Conservation (phyloP, 192 early-diverging fungal genomes). For the Rhizophlyctis rosea region DNA sequence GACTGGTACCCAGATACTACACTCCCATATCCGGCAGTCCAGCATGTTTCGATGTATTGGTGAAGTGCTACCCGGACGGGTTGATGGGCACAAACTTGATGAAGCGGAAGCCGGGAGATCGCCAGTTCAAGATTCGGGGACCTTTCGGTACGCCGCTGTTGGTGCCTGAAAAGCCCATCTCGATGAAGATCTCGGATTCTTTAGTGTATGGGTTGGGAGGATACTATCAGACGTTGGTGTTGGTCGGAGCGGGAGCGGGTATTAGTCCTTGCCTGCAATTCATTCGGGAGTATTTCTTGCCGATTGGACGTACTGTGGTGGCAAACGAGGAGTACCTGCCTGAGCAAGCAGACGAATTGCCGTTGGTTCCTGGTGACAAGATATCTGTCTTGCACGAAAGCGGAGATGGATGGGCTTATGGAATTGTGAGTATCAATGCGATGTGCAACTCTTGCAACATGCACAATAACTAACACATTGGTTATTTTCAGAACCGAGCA, state of each 20-base stretch:
- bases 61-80: conserved; percentile 23
- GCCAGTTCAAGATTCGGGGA: conserved; percentile 39
- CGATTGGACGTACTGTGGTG: conserved; percentile 19
- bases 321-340: conserved; percentile 19
- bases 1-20: conserved; percentile 29
- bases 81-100: conserved; percentile 1
- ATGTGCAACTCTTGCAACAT: neutral
- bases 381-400: conserved; percentile 12
- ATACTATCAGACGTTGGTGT: conserved; percentile 14
- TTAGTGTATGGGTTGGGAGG: neutral
- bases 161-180: conserved; percentile 11
- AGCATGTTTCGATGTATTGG: conserved; percentile 16
- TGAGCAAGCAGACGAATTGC: conserved; percentile 23
- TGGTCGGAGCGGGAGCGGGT: conserved; percentile 30
- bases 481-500: conserved; percentile 12
- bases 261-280: conserved; percentile 24
- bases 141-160: conserved; percentile 31
- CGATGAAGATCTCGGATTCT: neutral
- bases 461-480: neutral
- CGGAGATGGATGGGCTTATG: conserved; percentile 38
- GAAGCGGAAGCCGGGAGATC: conserved; percentile 28
- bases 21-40: too few relatives aligned
- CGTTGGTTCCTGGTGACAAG: conserved; percentile 18
- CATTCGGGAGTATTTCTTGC: conserved; percentile 24
- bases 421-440: too few relatives aligned